Conservation (phyloP, 2,329 filamentous ascomycete genomes). For the Penicillium glabrum region DNA sequence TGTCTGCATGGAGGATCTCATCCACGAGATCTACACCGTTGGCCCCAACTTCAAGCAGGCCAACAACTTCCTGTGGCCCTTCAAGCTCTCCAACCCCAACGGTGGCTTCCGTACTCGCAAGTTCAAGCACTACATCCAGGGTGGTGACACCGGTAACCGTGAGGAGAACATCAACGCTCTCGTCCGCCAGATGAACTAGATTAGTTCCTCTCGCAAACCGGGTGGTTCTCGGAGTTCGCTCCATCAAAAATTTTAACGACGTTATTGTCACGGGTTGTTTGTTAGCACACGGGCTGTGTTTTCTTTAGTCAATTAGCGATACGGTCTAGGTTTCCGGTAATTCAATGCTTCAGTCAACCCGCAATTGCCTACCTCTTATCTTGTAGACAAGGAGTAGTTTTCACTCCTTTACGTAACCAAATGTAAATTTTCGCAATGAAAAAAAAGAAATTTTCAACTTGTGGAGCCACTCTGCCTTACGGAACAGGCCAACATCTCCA, state of each 20-base stretch:
- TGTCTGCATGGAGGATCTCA: slow-evolving; percentile 98
- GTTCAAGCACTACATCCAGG: slow-evolving; percentile 99
- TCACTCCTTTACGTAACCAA: neutral
- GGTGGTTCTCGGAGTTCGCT: neutral
- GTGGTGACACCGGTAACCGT: slow-evolving; percentile 97
- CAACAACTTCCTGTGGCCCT: slow-evolving; percentile 99
- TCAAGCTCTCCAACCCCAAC: slow-evolving; percentile 98
- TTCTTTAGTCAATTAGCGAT: slow-evolving; percentile 32
- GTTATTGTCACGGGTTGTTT: slow-evolving; percentile 34
- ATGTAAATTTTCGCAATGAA: too few species aligned
- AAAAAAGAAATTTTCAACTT: too few species aligned
- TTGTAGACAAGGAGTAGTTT: neutral
- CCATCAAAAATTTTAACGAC: slow-evolving; percentile 17
- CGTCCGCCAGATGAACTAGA: slow-evolving; percentile 98
- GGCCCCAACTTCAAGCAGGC: slow-evolving; percentile 99
- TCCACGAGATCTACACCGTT: slow-evolving; percentile 98
- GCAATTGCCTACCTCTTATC: slow-evolving; percentile 18
- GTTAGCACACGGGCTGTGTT: slow-evolving; percentile 32
- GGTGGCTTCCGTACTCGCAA: slow-evolving; percentile 95
- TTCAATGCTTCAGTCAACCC: slow-evolving; percentile 39
- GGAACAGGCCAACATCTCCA: too few species aligned
- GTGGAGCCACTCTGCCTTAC: too few species aligned
- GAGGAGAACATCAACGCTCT: slow-evolving; percentile 97
- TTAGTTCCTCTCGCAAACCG: slow-evolving; percentile 13
- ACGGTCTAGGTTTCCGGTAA: slow-evolving; percentile 36